Conservation (phyloP, 78 protist species). For the Acrasis kona region DNA sequence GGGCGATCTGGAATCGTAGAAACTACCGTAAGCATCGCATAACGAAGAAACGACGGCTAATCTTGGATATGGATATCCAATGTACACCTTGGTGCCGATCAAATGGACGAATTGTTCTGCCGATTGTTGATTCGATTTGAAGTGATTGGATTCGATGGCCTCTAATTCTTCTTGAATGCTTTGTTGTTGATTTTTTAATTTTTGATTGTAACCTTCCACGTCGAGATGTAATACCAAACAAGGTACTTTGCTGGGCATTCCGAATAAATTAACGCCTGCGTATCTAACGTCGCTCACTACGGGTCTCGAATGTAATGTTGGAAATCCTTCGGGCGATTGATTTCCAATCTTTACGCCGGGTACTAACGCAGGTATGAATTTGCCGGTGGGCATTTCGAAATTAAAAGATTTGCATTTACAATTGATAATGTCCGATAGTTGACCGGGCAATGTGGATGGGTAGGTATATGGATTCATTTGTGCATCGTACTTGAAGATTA, state of each 20-base stretch:
- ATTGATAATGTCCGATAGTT: background rate
- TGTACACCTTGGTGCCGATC: background rate
- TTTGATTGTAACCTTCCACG: too few species aligned
- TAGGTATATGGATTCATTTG: background rate
- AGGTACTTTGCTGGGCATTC: background rate
- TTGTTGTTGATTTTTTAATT: too few species aligned
- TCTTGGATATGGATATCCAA: constrained; percentile 11
- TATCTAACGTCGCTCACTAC: background rate
- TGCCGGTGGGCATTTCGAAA: background rate
- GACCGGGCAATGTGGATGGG: background rate
- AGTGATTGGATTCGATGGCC: background rate
- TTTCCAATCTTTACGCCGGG: background rate
- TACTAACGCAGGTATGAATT: background rate
- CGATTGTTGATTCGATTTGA: background rate
- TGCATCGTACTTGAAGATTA: background rate
- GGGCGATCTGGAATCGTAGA: background rate
- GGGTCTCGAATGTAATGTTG: background rate
- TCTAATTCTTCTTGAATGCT: background rate
- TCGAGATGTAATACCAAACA: background rate
- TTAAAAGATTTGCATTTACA: background rate
- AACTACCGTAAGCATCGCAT: background rate
- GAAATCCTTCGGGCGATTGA: background rate
- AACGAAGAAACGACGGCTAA: background rate
- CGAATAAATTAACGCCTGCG: background rate
- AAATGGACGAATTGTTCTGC: background rate